These are phyloP conservation scores for Trametes polyzona DNA, from an alignment of 1,284 basidiomycete species.

Conservation along the genomic window DNA sequence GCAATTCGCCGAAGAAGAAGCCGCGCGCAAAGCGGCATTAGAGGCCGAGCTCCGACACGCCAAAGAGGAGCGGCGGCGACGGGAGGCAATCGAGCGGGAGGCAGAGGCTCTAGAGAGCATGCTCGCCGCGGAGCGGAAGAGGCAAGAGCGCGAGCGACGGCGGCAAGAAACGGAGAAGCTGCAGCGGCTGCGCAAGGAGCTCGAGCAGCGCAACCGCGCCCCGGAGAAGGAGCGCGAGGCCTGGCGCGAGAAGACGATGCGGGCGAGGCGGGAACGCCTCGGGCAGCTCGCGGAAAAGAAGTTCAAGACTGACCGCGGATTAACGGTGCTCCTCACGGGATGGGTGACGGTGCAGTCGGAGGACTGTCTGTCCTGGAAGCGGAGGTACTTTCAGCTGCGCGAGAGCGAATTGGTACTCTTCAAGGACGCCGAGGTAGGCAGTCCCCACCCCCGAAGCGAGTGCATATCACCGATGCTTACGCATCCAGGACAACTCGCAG, in stretches of 20 bases:
- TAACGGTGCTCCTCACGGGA: slow-evolving; percentile 46
- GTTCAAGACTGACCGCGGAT: slow-evolving; percentile 33
- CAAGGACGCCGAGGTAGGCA: slow-evolving; percentile 57
- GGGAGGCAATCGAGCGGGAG: slow-evolving; percentile 51
- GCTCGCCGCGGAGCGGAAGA: slow-evolving; percentile 54
- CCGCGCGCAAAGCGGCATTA: slow-evolving; percentile 44
- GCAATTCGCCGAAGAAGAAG: slow-evolving; percentile 56
- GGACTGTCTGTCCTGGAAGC: slow-evolving; percentile 63
- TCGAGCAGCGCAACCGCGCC: slow-evolving; percentile 42
- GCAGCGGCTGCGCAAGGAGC: slow-evolving; percentile 59
- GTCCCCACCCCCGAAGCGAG: background rate
- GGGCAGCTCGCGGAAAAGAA: slow-evolving; percentile 34
- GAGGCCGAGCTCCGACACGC: slow-evolving; percentile 55
- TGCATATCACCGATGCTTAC: slow-evolving; percentile 3
- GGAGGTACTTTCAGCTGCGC: slow-evolving; percentile 65
- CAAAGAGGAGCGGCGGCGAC: slow-evolving; percentile 48
- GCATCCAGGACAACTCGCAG: slow-evolving; percentile 35
- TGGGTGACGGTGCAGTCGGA: slow-evolving; percentile 70
- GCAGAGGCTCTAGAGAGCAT: slow-evolving; percentile 52
- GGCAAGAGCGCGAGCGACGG: slow-evolving; percentile 52
- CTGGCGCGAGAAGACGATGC: slow-evolving; percentile 44
- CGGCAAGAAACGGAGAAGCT: slow-evolving; percentile 55
- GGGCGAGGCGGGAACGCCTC: slow-evolving; percentile 43
- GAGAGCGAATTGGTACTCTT: slow-evolving; percentile 55
- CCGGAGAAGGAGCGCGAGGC: slow-evolving; percentile 52